Evolutionary conservation across 805 yeast species (phyloP).

Genomic region (Yarrowia porcina): DNA sequence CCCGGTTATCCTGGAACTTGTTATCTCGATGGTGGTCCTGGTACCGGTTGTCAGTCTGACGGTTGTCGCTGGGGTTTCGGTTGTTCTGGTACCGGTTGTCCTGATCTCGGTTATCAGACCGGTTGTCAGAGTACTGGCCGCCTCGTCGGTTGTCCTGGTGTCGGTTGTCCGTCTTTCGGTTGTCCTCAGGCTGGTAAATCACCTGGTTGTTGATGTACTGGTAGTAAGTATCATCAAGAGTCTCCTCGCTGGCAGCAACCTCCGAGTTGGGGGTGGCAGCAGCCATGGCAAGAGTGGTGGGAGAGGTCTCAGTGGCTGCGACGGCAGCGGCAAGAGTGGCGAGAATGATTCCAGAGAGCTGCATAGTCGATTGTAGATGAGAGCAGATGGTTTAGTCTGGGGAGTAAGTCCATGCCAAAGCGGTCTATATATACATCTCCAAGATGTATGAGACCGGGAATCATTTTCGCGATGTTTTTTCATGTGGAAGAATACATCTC

Average conservation of each 20-base stretch:
- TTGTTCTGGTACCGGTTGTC: slow-evolving; percentile 22
- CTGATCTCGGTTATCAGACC: slow-evolving; percentile 15
- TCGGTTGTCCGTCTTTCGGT: slow-evolving; percentile 6
- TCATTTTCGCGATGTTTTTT: not conserved
- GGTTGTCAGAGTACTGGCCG: slow-evolving; percentile 24
- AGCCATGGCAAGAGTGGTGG: slow-evolving; percentile 5
- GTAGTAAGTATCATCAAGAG: slow-evolving; percentile 12
- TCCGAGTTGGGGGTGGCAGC: not conserved
- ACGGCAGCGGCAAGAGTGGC: slow-evolving; percentile 2
- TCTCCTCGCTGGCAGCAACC: slow-evolving; percentile 2
- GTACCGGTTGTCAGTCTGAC: slow-evolving; percentile 6
- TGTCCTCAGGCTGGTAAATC: slow-evolving; percentile 9
- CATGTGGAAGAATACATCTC: not conserved
- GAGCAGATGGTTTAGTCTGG: not conserved
- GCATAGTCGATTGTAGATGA: not conserved
- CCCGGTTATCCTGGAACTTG: not conserved
- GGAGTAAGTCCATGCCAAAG: not conserved
- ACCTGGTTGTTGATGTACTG: slow-evolving; percentile 17
- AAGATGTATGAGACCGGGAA: too few relatives aligned
- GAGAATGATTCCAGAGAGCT: not conserved
- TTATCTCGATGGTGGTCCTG: slow-evolving; percentile 11
- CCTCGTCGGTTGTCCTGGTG: slow-evolving; percentile 17
- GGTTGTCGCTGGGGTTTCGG: slow-evolving; percentile 2
- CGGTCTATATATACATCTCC: not conserved
- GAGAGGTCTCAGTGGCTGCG: not conserved